Percentiles rank a stretch among this genome's conserved stretches.
These are phyloP conservation scores for Spiromastix sp. DNA, from an alignment of 2,329 filamentous ascomycete species.

Conservation along the genomic window DNA sequence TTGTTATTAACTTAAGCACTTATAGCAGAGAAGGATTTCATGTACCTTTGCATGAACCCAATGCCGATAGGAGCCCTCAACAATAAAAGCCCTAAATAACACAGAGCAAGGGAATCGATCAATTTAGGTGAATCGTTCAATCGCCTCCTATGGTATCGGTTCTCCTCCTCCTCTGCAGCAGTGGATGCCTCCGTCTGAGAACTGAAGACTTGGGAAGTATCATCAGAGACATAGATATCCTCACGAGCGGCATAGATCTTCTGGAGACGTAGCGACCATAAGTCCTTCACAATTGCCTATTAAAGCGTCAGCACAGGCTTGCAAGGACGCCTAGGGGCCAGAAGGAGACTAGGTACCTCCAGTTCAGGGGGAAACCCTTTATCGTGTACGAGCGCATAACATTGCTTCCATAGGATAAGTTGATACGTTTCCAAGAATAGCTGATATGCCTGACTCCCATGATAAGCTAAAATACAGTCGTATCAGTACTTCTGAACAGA, in stretches of 20 bases:
- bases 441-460: conserved; percentile 58
- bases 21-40: not conserved
- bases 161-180: conserved; percentile 29
- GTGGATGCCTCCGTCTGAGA: conserved; percentile 44
- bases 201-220: conserved; percentile 44
- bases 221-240: conserved; percentile 24
- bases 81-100: conserved; percentile 68
- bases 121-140: conserved; percentile 49
- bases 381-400: conserved; percentile 58
- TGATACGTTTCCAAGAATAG: conserved; percentile 80
- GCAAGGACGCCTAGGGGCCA: too few species aligned
- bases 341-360: conserved; percentile 46
- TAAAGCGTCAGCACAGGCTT: conserved; percentile 3
- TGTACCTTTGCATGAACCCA: conserved; percentile 52
- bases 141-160: conserved; percentile 24
- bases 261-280: conserved; percentile 70
- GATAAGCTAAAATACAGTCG: conserved; percentile 37
- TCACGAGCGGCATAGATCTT: conserved; percentile 40
- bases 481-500: conserved; percentile 19
- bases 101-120: conserved; percentile 64
- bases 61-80: conserved; percentile 67
- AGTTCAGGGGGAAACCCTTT: conserved; percentile 61
- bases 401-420: conserved; percentile 71
- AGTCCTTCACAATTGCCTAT: conserved; percentile 58
- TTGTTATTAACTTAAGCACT: conserved; percentile 3